These are phyloP conservation scores for Pythium folliculosum DNA, from an alignment of 352 stramenopile species.

Conservation along the genomic window DNA sequence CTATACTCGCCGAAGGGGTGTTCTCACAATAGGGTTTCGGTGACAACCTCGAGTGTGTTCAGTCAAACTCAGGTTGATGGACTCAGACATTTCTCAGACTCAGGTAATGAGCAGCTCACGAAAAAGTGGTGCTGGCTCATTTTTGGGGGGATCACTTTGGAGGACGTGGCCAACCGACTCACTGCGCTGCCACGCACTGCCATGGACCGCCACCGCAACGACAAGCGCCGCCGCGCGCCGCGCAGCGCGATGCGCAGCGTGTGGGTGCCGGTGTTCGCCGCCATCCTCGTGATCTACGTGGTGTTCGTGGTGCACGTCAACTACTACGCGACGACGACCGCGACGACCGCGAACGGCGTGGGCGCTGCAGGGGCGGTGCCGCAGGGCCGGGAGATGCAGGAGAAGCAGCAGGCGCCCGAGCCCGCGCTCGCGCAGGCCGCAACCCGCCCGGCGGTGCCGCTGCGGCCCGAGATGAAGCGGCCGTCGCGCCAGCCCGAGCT, in stretches of 20 bases:
- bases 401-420: conserved; percentile 1
- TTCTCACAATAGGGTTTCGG: not conserved
- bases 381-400: conserved; percentile 6
- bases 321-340: conserved; percentile 16
- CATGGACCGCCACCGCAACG: conserved; percentile 22
- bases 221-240: conserved; percentile 18
- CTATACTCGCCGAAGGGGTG: too few species aligned
- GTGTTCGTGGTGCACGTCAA: conserved; percentile 39
- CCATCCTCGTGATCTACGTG: conserved; percentile 41
- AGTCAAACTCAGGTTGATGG: too few species aligned
- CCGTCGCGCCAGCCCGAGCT: conserved; percentile 3
- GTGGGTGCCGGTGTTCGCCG: conserved; percentile 30
- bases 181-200: too few species aligned
- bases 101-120: too few species aligned
- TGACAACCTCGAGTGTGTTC: too few species aligned
- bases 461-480: conserved; percentile 8
- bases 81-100: too few species aligned
- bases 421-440: conserved; percentile 11
- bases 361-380: conserved; percentile 5
- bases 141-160: too few species aligned
- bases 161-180: not conserved
- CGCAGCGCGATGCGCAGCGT: conserved; percentile 15
- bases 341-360: conserved; percentile 15
- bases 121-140: too few species aligned
- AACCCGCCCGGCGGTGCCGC: not conserved